Conservation (phyloP, 2,329 filamentous ascomycete genomes). For the Colletotrichum zoysiae region DNA sequence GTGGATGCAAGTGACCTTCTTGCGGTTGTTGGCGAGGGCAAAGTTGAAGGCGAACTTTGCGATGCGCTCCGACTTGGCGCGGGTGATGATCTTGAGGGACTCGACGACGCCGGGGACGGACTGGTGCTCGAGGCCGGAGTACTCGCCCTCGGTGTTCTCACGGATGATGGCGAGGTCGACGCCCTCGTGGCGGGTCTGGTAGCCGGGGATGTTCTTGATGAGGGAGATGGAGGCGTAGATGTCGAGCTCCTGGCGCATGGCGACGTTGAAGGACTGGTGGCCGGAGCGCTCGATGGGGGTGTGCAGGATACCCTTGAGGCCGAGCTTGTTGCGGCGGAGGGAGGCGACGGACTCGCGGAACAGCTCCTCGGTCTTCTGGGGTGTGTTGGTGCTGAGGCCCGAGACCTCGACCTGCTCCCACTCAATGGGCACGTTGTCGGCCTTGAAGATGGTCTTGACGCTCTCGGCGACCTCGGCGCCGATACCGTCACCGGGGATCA, state of each 20-base stretch:
- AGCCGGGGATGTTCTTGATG: slow-evolving; percentile 99
- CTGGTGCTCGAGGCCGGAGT: slow-evolving; percentile 99
- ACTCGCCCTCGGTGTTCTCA: slow-evolving; percentile 99
- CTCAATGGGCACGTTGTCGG: slow-evolving; percentile 97
- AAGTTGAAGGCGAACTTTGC: slow-evolving; percentile 99
- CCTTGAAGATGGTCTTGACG: slow-evolving; percentile 99
- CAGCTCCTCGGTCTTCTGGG: slow-evolving; percentile 89
- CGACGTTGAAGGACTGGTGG: slow-evolving; percentile 99
- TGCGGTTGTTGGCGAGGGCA: slow-evolving; percentile 97
- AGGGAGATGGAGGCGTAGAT: slow-evolving; percentile 98
- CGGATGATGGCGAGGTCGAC: slow-evolving; percentile 99
- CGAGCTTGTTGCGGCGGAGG: slow-evolving; percentile 97
- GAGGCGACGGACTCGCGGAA: slow-evolving; percentile 97
- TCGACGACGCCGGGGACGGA: slow-evolving; percentile 96
- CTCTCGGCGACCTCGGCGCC: slow-evolving; percentile 97
- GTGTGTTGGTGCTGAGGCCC: slow-evolving; percentile 83
- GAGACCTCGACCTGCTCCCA: slow-evolving; percentile 99
- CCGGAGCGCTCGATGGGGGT: slow-evolving; percentile 96
- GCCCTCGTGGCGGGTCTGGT: slow-evolving; percentile 96
- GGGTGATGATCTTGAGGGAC: slow-evolving; percentile 99
- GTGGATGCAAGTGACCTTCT: slow-evolving; percentile 99
- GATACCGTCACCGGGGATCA: slow-evolving; percentile 99
- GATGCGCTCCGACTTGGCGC: slow-evolving; percentile 98
- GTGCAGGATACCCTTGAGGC: slow-evolving; percentile 98
- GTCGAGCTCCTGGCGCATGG: slow-evolving; percentile 98